These are phyloP conservation scores for Ustilago crameri DNA, from an alignment of 1,284 basidiomycete species.

Conservation along the genomic window DNA sequence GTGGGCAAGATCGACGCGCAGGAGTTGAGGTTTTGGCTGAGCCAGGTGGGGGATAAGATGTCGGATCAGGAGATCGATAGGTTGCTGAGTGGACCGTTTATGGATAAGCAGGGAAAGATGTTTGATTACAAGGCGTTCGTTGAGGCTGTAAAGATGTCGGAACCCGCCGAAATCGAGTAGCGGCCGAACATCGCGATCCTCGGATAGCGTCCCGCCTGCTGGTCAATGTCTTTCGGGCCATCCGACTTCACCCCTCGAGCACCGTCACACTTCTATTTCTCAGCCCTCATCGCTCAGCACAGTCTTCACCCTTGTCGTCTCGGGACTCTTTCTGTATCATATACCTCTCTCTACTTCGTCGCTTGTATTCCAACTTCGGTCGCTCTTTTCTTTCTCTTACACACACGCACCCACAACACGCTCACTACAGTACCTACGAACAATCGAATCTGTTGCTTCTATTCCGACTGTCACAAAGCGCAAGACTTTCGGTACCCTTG, in stretches of 20 bases:
- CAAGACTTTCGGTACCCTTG: neutral
- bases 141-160: constrained; percentile 64
- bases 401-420: too few relatives aligned
- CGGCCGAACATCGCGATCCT: neutral
- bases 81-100: constrained; percentile 56
- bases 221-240: too few relatives aligned
- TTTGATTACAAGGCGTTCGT: constrained; percentile 67
- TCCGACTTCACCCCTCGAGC: neutral
- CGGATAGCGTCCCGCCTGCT: neutral
- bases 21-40: constrained; percentile 60
- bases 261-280: too few relatives aligned
- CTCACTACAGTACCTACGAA: neutral
- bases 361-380: neutral
- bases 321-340: neutral
- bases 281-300: too few relatives aligned
- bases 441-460: too few relatives aligned
- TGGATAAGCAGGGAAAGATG: constrained; percentile 57
- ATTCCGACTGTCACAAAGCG: neutral
- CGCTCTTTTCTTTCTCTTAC: neutral
- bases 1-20: constrained; percentile 59
- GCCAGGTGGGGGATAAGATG: constrained; percentile 63
- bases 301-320: neutral
- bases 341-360: neutral
- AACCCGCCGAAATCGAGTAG: constrained; percentile 60
- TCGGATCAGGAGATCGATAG: constrained; percentile 59